Conservation (phyloP, 73 alveolate species). For the Paraurostyla sp. region DNA sequence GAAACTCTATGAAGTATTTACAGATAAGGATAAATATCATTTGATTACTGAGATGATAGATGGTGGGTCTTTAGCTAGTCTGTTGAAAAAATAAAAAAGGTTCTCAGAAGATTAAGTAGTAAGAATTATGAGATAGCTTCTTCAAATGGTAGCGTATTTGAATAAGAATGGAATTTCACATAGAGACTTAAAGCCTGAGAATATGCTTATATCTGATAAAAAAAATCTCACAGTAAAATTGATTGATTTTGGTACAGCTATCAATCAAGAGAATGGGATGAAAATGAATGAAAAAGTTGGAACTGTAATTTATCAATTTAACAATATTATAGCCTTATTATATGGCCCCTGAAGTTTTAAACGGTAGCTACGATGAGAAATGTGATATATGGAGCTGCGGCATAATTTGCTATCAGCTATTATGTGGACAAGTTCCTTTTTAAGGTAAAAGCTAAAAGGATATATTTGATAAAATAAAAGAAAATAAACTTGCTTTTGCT, state of each 20-base stretch:
- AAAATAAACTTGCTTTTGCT: conserved; percentile 41
- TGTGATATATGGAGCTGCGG: conserved; percentile 62
- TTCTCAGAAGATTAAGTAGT: conserved; percentile 80
- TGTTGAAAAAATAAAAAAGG: conserved; percentile 42
- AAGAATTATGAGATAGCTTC: conserved; percentile 64
- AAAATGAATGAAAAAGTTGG: conserved; percentile 35
- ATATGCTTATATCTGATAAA: conserved; percentile 64
- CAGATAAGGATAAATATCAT: conserved; percentile 71
- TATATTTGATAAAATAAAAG: conserved; percentile 29
- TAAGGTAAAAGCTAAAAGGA: background rate
- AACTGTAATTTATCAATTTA: background rate
- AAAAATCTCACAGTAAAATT: conserved; percentile 35
- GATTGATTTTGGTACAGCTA: conserved; percentile 74
- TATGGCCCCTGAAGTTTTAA: conserved; percentile 52
- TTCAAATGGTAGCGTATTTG: conserved; percentile 71
- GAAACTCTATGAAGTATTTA: conserved; percentile 78
- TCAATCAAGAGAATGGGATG: background rate
- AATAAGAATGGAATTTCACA: conserved; percentile 76
- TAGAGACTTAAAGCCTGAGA: conserved; percentile 82
- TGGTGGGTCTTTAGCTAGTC: conserved; percentile 82
- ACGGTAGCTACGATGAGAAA: background rate
- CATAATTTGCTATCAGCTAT: background rate
- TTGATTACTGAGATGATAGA: conserved; percentile 76
- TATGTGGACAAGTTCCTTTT: conserved; percentile 43
- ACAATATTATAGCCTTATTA: conserved; percentile 7